phyloP scores from a whole-genome alignment of 202 grass and related monocot species.

The Carex arenaria region DNA sequence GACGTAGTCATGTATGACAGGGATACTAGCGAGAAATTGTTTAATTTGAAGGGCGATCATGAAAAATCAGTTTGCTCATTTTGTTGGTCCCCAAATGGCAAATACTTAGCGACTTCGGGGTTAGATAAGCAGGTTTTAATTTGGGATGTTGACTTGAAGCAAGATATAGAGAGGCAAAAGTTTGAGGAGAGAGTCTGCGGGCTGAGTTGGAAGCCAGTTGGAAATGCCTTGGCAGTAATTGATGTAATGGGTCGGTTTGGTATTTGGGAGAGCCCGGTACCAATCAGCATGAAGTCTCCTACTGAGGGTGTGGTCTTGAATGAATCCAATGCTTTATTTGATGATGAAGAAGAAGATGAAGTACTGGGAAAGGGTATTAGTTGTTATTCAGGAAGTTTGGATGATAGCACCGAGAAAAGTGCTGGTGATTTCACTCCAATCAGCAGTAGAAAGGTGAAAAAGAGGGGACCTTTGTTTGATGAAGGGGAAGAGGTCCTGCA shows the following conservation, averaged over 20 bases:
- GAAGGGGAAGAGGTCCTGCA: constrained; percentile 55
- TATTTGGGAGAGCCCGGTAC: constrained; percentile 74
- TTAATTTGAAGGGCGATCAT: constrained; percentile 77
- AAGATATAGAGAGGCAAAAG: constrained; percentile 92
- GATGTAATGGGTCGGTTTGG: constrained; percentile 69
- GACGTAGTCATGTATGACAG: constrained; percentile 93
- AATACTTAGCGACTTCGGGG: constrained; percentile 68
- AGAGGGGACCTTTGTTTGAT: constrained; percentile 36
- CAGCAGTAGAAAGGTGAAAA: constrained; percentile 48
- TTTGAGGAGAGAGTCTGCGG: constrained; percentile 71
- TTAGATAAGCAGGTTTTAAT: constrained; percentile 82
- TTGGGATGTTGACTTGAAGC: constrained; percentile 90
- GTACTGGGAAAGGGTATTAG: constrained; percentile 24
- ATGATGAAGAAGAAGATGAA: constrained; percentile 62
- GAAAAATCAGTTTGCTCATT: constrained; percentile 67
- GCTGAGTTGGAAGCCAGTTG: constrained; percentile 76
- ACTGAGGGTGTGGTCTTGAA: constrained; percentile 52
- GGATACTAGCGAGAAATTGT: constrained; percentile 79
- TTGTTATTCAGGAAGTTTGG: constrained; percentile 56
- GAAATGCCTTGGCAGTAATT: constrained; percentile 63
- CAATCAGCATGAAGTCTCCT: constrained; percentile 67
- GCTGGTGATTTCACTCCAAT: constrained; percentile 40
- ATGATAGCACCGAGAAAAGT: constrained; percentile 60
- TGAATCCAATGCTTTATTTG: constrained; percentile 55
- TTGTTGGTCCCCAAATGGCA: constrained; percentile 90